Percentiles rank a stretch among this genome's conserved stretches.
These are phyloP conservation scores for Penicillium riverlandense DNA, from an alignment of 495 filamentous ascomycete genomes.

Conservation along the genomic window DNA sequence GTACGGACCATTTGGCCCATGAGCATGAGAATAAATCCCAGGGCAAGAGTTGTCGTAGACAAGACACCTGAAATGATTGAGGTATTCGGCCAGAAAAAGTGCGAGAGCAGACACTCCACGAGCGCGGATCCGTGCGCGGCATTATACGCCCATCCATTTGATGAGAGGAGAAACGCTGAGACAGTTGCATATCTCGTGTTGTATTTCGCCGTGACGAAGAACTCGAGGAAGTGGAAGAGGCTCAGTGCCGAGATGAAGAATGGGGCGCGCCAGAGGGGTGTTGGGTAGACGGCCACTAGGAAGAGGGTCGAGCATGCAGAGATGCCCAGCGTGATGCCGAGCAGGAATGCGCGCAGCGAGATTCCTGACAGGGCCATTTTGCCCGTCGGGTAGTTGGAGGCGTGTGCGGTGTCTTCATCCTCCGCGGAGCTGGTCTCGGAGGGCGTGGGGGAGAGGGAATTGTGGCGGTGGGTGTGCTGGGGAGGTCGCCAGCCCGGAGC, in stretches of 20 bases:
- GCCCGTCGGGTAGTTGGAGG: conserved; percentile 45
- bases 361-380: conserved; percentile 72
- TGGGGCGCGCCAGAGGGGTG: conserved; percentile 70
- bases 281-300: conserved; percentile 23
- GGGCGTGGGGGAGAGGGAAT: conserved; percentile 2
- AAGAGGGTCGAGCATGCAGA: conserved; percentile 35
- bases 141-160: conserved; percentile 79
- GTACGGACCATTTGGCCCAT: conserved; percentile 68
- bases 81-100: conserved; percentile 46
- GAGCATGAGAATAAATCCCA: conserved; percentile 57
- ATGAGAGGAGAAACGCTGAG: conserved; percentile 73
- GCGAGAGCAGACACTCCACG: conserved; percentile 59
- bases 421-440: conserved; percentile 4
- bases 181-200: conserved; percentile 69
- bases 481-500: conserved; percentile 17
- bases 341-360: conserved; percentile 60
- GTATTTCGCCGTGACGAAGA: conserved; percentile 75
- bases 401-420: conserved; percentile 10
- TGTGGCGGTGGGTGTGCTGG: conserved; percentile 2
- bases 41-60: conserved; percentile 7
- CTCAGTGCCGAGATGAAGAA: conserved; percentile 72
- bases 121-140: conserved; percentile 70
- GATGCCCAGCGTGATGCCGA: conserved; percentile 45
- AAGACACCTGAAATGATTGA: conserved; percentile 1
- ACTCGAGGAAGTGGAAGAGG: conserved; percentile 94